phyloP scores from a whole-genome alignment of 768 basidiomycete species.

The Gymnopilus junonius region DNA sequence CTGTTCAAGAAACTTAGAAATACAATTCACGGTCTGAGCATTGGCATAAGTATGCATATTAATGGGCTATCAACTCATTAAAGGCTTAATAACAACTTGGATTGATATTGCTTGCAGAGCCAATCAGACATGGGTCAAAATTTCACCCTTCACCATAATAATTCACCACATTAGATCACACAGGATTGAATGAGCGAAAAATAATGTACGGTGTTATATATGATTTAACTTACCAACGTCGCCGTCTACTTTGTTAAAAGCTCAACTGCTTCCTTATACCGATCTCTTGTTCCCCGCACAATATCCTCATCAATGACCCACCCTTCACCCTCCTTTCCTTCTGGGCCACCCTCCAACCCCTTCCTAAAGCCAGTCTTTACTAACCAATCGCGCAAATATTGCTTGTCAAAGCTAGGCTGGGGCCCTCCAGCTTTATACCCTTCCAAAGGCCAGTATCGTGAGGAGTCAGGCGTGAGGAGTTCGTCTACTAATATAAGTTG shows the following conservation, averaged over 20 bases:
- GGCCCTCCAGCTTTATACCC: conserved; percentile 73
- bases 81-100: no score
- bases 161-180: no score
- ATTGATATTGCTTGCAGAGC: no score
- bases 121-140: no score
- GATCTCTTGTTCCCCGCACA: conserved; percentile 72
- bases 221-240: no score
- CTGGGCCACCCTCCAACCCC: conserved; percentile 76
- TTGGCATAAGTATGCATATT: no score
- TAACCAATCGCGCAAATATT: conserved; percentile 92
- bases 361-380: conserved; percentile 72
- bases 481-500: conserved; percentile 92
- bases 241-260: conserved; percentile 50
- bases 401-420: conserved; percentile 96
- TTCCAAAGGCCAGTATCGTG: conserved; percentile 90
- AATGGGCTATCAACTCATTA: no score
- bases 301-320: conserved; percentile 81
- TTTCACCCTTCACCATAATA: no score
- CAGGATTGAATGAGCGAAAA: neutral
- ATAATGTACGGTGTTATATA: neutral
- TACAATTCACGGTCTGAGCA: no score
- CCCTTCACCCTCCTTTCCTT: conserved; percentile 68
- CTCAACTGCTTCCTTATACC: conserved; percentile 81
- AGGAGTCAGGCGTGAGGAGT: conserved; percentile 96
- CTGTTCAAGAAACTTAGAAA: no score